These are phyloP conservation scores for Skeletonema marinoi DNA, from an alignment of 108 stramenopile species.

Conservation along the genomic window DNA sequence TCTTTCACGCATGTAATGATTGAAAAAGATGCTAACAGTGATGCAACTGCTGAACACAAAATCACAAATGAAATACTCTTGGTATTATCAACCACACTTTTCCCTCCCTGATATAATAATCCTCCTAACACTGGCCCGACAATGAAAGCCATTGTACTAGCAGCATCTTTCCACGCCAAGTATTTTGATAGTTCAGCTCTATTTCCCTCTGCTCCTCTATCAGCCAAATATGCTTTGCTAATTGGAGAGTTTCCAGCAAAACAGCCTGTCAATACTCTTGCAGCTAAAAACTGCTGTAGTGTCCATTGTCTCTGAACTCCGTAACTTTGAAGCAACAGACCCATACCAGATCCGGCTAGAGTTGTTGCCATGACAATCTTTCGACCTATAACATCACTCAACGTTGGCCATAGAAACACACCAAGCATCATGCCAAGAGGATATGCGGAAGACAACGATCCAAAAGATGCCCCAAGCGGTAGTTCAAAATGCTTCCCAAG, in stretches of 20 bases:
- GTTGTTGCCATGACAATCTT: conserved; percentile 59
- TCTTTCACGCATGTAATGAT: conserved; percentile 48
- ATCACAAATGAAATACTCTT: conserved; percentile 65
- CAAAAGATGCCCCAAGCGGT: conserved; percentile 71
- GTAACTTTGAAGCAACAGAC: conserved; percentile 60
- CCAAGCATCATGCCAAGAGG: conserved; percentile 83
- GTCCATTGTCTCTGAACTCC: conserved; percentile 48
- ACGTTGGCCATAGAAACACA: conserved; percentile 69
- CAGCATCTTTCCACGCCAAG: conserved; percentile 76
- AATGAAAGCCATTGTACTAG: conserved; percentile 76
- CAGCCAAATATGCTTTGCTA: conserved; percentile 79
- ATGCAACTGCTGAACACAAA: conserved; percentile 62
- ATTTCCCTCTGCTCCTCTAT: conserved; percentile 53
- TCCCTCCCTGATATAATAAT: conserved; percentile 44
- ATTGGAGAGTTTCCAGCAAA: conserved; percentile 78
- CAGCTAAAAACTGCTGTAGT: conserved; percentile 55
- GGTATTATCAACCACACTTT: conserved; percentile 23
- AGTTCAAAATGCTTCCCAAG: conserved; percentile 74
- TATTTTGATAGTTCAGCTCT: conserved; percentile 42
- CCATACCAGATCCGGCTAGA: conserved; percentile 64
- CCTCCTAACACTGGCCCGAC: conserved; percentile 76
- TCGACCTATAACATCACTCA: conserved; percentile 70
- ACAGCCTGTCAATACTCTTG: conserved; percentile 69
- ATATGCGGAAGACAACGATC: conserved; percentile 74
- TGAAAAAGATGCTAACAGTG: conserved; percentile 53